Evolutionary conservation across 352 stramenopile species (phyloP).

Genomic region (Phytophthora uliginosa): DNA sequence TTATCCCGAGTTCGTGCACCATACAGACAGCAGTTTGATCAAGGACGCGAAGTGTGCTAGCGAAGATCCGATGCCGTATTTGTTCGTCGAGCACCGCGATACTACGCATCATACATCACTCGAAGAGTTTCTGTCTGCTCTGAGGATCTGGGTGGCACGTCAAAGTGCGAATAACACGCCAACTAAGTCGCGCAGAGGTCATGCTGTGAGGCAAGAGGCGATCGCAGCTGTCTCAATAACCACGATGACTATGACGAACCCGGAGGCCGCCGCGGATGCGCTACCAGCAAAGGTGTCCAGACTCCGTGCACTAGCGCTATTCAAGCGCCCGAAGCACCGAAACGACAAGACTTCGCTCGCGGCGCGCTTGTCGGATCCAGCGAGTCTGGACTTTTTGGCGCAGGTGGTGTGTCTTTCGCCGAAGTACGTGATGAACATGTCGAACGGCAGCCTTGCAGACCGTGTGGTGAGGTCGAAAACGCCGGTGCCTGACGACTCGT

Average conservation of each 20-base stretch:
- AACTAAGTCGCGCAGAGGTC: constrained; percentile 13
- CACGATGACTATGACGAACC: constrained; percentile 2
- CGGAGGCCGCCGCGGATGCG: background rate
- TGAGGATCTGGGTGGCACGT: constrained; percentile 16
- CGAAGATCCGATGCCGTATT: constrained; percentile 32
- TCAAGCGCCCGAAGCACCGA: constrained; percentile 28
- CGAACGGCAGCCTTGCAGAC: constrained; percentile 37
- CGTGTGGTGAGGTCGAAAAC: constrained; percentile 29
- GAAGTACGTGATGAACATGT: constrained; percentile 49
- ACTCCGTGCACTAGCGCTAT: constrained; percentile 32
- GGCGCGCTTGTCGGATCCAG: constrained; percentile 9
- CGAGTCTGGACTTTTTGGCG: constrained; percentile 27
- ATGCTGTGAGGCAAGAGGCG: constrained; percentile 6
- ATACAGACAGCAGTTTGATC: constrained; percentile 35
- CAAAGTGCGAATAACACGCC: constrained; percentile 22
- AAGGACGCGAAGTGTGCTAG: constrained; percentile 21
- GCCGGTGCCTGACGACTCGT: constrained; percentile 25
- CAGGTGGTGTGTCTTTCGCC: constrained; percentile 39
- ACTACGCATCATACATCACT: constrained; percentile 21
- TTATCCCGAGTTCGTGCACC: constrained; percentile 28
- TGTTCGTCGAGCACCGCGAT: constrained; percentile 41
- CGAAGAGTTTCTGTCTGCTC: constrained; percentile 15
- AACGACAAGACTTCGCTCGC: constrained; percentile 13
- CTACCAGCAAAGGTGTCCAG: constrained; percentile 1
- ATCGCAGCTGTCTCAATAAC: background rate